Base-by-base conservation (phyloP, 306 rosid genomes). In the Vigna nakashimae region DNA sequence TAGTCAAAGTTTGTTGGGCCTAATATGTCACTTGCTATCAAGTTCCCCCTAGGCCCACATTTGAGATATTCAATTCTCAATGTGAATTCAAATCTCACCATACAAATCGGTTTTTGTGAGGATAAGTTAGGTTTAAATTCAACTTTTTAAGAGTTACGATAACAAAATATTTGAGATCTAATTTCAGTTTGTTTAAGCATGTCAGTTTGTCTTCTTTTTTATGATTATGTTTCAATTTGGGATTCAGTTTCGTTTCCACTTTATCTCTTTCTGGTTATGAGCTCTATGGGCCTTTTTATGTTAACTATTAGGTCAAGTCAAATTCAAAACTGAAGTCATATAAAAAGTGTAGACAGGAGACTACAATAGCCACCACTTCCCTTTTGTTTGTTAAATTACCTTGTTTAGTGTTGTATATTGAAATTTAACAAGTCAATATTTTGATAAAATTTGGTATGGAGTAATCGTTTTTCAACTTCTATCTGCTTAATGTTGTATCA, bases 381-480 rank as follows among this genome's bases (percentile, higher is more conserved):
- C 30, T 18, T 34, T 7, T 11, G 14, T 28, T 15, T 69, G 50
- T 34, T 18, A 1, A 36, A 14, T 38, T 3, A 72, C 30, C 36
- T 40, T 65, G 2, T 24, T 42, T 40, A 22, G 24, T 56, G 16
- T 73, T 56, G 26, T 42, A 42, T 42, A 12, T 42, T 73, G 43
- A 43, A 26, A 57, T 30, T 32, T 71, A 38, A 10, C 6, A 13
- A 22, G n/a, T 73, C 11, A 7, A 6, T 57, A 40, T 15, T 60
- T 10, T 14, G 43, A 32, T 60, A 7, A 40, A 22, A 55, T 38
- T 6, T 53, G 20, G 64, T 13, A 6, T 38, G 28, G 28, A 38
- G 66, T 73, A 57, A n/a, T 42, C 42, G 0, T 40, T 58, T 73
- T 56, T 62, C 67, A 38, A 22, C 10, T 55, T 40, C 53, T 50